Evolutionary conservation across 768 basidiomycete genomes (phyloP).

Genomic region (Lactarius hengduanensis): DNA sequence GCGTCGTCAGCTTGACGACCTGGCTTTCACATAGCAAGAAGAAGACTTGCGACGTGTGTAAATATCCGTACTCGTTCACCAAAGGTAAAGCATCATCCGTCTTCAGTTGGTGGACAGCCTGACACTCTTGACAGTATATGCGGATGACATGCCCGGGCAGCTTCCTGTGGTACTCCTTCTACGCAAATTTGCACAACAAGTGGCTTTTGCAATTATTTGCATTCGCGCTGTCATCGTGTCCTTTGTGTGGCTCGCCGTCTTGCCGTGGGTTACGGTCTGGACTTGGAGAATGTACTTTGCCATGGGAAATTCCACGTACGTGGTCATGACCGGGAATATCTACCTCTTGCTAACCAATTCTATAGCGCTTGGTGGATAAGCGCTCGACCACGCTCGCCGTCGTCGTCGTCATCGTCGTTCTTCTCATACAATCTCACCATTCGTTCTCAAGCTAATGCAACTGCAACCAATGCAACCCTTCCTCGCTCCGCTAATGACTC

Average conservation of each 20-base stretch:
- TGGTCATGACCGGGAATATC: slow-evolving; percentile 17
- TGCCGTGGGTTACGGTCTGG: slow-evolving; percentile 89
- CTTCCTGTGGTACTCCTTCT: slow-evolving; percentile 70
- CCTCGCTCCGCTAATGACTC: slow-evolving; percentile 14
- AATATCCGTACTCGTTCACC: slow-evolving; percentile 86
- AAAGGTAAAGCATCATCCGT: slow-evolving; percentile 57
- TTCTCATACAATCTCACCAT: slow-evolving; percentile 29
- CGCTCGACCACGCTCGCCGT: slow-evolving; percentile 49
- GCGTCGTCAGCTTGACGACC: slow-evolving; percentile 67
- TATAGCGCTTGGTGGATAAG: slow-evolving; percentile 83
- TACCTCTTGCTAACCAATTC: slow-evolving; percentile 18
- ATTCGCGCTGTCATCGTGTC: slow-evolving; percentile 72
- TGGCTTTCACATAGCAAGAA: slow-evolving; percentile 96
- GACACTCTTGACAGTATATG: slow-evolving; percentile 62
- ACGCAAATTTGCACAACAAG: slow-evolving; percentile 66
- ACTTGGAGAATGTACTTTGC: slow-evolving; percentile 88
- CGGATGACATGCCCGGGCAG: slow-evolving; percentile 74
- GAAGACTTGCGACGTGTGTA: slow-evolving; percentile 95
- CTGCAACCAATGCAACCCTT: slow-evolving; percentile 22
- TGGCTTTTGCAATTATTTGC: slow-evolving; percentile 53
- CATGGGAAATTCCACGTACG: slow-evolving; percentile 80
- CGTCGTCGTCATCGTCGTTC: slow-evolving; percentile 21
- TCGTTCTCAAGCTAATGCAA: slow-evolving; percentile 23
- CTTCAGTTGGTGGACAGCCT: background rate
- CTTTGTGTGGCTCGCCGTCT: slow-evolving; percentile 79